Evolutionary conservation across 2,329 filamentous ascomycete species (phyloP).

Genomic region (Alternaria consortialis): DNA sequence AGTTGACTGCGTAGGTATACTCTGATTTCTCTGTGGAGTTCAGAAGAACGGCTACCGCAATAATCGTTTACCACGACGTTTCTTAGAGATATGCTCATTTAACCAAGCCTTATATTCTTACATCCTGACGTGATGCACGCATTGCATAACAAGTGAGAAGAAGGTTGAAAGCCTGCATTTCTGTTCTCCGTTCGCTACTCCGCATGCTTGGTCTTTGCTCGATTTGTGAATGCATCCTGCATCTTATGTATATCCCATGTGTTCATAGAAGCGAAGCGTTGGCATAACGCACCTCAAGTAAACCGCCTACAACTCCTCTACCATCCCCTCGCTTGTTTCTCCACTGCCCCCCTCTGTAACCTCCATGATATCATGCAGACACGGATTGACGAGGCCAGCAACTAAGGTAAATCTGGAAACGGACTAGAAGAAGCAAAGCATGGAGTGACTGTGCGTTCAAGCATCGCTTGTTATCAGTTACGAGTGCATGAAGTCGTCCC

Average conservation of each 20-base stretch:
- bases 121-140: too few relatives aligned
- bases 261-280: not conserved
- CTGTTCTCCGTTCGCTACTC: too few relatives aligned
- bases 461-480: not conserved
- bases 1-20: not conserved
- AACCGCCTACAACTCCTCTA: not conserved
- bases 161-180: too few relatives aligned
- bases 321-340: too few relatives aligned
- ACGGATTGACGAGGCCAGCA: not conserved
- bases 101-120: too few relatives aligned
- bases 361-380: not conserved
- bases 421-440: not conserved
- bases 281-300: not conserved
- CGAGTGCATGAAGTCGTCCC: not conserved
- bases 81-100: too few relatives aligned
- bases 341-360: too few relatives aligned
- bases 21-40: not conserved
- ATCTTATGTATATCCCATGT: not conserved
- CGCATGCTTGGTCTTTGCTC: too few relatives aligned
- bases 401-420: not conserved
- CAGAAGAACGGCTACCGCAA: too few relatives aligned
- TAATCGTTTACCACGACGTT: too few relatives aligned
- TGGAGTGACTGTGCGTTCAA: not conserved
- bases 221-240: too few relatives aligned
- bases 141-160: too few relatives aligned